These are phyloP conservation scores for Neotropicomus parvogracilis DNA, from an alignment of 1,284 basidiomycete genomes.

Conservation along the genomic window DNA sequence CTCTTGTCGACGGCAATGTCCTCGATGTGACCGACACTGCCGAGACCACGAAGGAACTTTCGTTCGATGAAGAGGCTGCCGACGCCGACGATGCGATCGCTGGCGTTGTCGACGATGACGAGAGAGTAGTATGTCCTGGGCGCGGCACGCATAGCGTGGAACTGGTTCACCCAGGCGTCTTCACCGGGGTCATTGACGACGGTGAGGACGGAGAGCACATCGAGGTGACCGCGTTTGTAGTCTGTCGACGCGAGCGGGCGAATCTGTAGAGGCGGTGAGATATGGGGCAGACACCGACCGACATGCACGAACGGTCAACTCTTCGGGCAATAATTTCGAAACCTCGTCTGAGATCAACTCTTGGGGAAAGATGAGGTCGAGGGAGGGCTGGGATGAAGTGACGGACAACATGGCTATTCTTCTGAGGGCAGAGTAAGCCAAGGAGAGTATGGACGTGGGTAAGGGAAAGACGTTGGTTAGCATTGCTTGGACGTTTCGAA, in stretches of 20 bases:
- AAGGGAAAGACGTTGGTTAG: background rate
- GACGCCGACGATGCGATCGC: slow-evolving; percentile 80
- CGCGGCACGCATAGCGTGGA: slow-evolving; percentile 53
- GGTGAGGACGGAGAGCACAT: slow-evolving; percentile 79
- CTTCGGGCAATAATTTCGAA: slow-evolving; percentile 50
- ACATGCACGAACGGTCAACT: slow-evolving; percentile 35
- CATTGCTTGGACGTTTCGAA: background rate
- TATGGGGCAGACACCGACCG: background rate
- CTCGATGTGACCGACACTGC: slow-evolving; percentile 91
- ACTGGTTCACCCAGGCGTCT: slow-evolving; percentile 65
- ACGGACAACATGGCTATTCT: slow-evolving; percentile 12
- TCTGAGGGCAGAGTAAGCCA: background rate
- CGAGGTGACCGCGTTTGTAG: slow-evolving; percentile 80
- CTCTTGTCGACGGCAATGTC: slow-evolving; percentile 91
- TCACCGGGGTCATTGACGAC: slow-evolving; percentile 74
- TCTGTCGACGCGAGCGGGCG: slow-evolving; percentile 88
- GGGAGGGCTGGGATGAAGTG: slow-evolving; percentile 39
- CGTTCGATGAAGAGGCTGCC: slow-evolving; percentile 87
- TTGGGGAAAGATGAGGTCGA: slow-evolving; percentile 74
- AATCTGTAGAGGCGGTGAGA: slow-evolving; percentile 48
- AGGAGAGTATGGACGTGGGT: slow-evolving; percentile 4
- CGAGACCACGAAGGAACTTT: slow-evolving; percentile 85
- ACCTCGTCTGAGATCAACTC: slow-evolving; percentile 64
- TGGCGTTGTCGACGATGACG: slow-evolving; percentile 74
- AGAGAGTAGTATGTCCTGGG: slow-evolving; percentile 78